Conservation (phyloP, 768 basidiomycete genomes). For the Tricholoma saponaceum region DNA sequence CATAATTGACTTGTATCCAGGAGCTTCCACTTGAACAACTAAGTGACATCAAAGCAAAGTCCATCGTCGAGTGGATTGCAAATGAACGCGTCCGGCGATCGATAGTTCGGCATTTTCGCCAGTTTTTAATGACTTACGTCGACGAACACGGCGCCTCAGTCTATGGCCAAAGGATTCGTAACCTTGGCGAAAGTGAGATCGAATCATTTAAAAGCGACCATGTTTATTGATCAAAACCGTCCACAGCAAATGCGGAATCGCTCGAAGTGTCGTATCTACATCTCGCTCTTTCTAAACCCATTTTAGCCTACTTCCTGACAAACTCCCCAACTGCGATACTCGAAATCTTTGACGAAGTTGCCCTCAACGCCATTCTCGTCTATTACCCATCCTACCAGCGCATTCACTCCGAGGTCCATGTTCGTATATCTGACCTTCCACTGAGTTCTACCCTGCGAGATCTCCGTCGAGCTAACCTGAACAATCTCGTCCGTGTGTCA, state of each 20-base stretch:
- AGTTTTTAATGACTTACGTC: conserved; percentile 94
- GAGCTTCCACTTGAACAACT: conserved; percentile 95
- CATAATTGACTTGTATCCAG: conserved; percentile 35
- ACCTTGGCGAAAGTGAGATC: conserved; percentile 86
- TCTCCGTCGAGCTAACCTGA: conserved; percentile 86
- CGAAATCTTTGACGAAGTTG: conserved; percentile 91
- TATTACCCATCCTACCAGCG: conserved; percentile 96
- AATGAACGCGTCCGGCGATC: conserved; percentile 87
- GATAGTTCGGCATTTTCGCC: conserved; percentile 88
- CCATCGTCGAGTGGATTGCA: conserved; percentile 97
- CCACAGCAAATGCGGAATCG: conserved; percentile 89
- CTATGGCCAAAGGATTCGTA: conserved; percentile 90
- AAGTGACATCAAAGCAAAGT: conserved; percentile 96
- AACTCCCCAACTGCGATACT: conserved; percentile 94
- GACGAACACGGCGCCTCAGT: conserved; percentile 91
- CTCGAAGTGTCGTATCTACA: conserved; percentile 98
- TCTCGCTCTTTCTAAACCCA: conserved; percentile 86
- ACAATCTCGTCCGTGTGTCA: conserved; percentile 91
- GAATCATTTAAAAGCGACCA: background rate
- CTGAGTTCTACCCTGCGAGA: conserved; percentile 88
- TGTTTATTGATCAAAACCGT: background rate
- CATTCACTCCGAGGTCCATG: conserved; percentile 97
- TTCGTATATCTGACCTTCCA: conserved; percentile 93
- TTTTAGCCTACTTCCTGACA: conserved; percentile 95
- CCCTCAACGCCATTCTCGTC: conserved; percentile 88